phyloP scores from a whole-genome alignment of 768 basidiomycete species.

The Chalciporus pseudorubinellus region DNA sequence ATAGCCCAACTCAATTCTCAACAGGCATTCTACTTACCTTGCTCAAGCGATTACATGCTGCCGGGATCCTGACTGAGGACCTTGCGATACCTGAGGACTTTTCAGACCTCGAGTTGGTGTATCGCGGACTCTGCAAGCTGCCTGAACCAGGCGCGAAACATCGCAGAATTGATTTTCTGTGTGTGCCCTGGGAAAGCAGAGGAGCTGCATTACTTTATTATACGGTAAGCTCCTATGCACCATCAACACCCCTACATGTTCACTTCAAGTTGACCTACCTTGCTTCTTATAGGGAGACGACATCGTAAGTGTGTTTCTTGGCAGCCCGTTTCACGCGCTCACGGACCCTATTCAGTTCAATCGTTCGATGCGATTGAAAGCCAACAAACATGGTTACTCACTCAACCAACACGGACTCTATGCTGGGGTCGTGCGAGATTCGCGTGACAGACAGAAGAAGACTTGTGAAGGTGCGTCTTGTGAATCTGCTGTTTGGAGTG shows the following conservation, averaged over 20 bases:
- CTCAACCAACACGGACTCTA: conserved; percentile 87
- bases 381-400: conserved; percentile 74
- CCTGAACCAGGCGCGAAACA: conserved; percentile 46
- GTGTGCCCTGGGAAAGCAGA: conserved; percentile 72
- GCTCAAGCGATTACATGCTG: conserved; percentile 51
- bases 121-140: conserved; percentile 75
- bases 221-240: conserved; percentile 51
- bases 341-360: conserved; percentile 62
- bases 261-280: background rate
- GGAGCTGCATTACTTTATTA: conserved; percentile 92
- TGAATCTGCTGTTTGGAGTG: no score
- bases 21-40: conserved; percentile 62
- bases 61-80: conserved; percentile 76
- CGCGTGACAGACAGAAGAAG: conserved; percentile 58
- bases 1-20: background rate
- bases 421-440: conserved; percentile 68
- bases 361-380: conserved; percentile 82
- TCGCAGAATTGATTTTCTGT: conserved; percentile 82
- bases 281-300: conserved; percentile 71
- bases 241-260: background rate
- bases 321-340: background rate
- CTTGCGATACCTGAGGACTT: conserved; percentile 69
- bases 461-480: conserved; percentile 48
- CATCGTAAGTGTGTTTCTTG: conserved; percentile 53
- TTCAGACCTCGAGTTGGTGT: conserved; percentile 67